Conservation (phyloP, 306 rosid species). For the Leucaena leucocephala region DNA sequence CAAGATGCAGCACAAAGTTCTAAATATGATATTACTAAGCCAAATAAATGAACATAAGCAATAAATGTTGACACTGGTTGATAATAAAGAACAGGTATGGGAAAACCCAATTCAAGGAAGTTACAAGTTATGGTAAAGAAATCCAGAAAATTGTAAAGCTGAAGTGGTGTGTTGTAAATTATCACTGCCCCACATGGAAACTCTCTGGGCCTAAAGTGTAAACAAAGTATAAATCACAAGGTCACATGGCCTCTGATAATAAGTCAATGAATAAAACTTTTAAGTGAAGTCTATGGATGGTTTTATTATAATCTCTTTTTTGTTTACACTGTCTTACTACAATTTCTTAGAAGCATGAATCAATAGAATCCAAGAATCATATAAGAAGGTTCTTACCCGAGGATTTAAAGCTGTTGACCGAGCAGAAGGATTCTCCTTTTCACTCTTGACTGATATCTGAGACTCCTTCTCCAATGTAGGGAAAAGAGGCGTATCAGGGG, state of each 20-base stretch:
- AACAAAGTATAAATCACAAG: not conserved
- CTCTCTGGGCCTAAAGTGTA: not conserved
- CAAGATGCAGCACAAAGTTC: conserved; percentile 33
- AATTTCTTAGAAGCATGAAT: not conserved
- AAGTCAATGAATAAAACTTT: not conserved
- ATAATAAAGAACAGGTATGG: conserved; percentile 1
- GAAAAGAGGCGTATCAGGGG: conserved; percentile 79
- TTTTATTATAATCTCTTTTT: not conserved
- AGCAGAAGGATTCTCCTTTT: conserved; percentile 44
- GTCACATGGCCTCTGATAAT: not conserved
- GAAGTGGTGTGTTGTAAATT: conserved; percentile 10
- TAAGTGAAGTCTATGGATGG: not conserved
- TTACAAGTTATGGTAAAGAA: conserved; percentile 15
- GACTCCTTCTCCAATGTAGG: conserved; percentile 69
- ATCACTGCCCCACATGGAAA: not conserved
- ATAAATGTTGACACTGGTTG: not conserved
- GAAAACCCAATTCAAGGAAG: not conserved
- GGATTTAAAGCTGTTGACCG: conserved; percentile 68
- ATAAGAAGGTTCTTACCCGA: conserved; percentile 57
- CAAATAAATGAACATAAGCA: conserved; percentile 14
- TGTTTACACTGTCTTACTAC: no score
- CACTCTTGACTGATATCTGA: conserved; percentile 47
- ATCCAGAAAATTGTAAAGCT: not conserved
- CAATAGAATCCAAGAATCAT: conserved; percentile 26
- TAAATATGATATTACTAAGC: conserved; percentile 22